Conservation (phyloP, 257 asterid species). For the Solanum pimpinellifolium region DNA sequence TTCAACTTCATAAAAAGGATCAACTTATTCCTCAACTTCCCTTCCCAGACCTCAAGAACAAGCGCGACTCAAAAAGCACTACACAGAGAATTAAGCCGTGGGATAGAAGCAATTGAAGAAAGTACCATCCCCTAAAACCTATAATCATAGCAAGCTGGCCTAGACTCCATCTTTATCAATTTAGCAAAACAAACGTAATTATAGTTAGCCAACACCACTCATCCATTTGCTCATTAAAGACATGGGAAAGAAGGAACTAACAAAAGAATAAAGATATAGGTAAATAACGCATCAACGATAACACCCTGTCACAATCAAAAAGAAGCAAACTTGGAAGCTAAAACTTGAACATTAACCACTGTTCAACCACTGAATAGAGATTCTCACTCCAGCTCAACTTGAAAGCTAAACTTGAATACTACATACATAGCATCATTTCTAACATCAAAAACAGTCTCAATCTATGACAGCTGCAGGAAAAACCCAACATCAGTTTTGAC, state of each 20-base stretch:
- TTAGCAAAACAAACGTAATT: background rate
- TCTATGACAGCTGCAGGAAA: background rate
- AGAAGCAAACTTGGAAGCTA: background rate
- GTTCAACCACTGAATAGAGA: background rate
- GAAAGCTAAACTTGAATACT: background rate
- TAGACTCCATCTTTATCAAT: background rate
- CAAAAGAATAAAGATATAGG: background rate
- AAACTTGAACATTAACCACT: background rate
- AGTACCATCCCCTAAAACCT: background rate
- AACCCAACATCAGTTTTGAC: background rate
- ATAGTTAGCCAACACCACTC: background rate
- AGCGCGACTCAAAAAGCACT: background rate
- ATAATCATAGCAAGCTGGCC: background rate
- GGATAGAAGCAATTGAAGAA: background rate
- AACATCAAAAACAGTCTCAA: background rate
- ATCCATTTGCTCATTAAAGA: background rate
- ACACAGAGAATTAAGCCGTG: background rate
- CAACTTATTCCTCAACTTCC: background rate
- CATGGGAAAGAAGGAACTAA: background rate
- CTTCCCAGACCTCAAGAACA: background rate
- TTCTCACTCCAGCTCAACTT: background rate
- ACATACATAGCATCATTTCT: background rate
- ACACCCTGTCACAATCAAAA: background rate
- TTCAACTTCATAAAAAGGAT: background rate
- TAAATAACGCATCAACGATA: background rate